Percentiles rank a stretch among this genome's conserved stretches.
Conservation (phyloP, 2,329 filamentous ascomycete species). For the Ophiostoma triangulosporum region DNA sequence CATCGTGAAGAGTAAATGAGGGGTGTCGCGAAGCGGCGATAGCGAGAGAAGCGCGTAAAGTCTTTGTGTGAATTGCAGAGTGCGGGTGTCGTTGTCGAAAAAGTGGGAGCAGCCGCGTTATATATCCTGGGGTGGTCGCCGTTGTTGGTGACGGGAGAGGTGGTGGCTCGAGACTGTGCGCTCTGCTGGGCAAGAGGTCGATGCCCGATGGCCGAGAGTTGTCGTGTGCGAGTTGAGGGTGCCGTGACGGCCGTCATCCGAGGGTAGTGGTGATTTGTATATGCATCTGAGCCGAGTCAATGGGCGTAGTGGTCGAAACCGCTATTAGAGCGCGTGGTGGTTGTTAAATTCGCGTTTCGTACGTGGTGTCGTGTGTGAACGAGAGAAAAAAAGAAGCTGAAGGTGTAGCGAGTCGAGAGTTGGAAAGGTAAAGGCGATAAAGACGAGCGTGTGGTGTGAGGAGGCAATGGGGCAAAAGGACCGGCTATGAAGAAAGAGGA, state of each 20-base stretch:
- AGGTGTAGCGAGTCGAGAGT: not conserved
- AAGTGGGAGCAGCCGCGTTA: not conserved
- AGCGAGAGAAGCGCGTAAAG: not conserved
- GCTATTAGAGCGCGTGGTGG: not conserved
- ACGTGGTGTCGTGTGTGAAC: not conserved
- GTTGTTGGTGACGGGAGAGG: not conserved
- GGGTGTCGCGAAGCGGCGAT: not conserved
- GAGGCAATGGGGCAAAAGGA: not conserved
- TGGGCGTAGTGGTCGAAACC: not conserved
- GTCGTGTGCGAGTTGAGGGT: not conserved
- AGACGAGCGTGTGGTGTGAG: not conserved
- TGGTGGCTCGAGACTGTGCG: not conserved
- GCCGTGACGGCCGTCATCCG: slow-evolving; percentile 14
- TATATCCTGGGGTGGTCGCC: not conserved
- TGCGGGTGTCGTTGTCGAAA: not conserved
- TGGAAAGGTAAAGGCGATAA: not conserved
- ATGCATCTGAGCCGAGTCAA: slow-evolving; percentile 10
- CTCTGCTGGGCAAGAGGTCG: not conserved
- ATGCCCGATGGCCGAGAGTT: not conserved
- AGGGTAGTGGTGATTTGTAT: slow-evolving; percentile 3
- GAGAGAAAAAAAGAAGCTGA: not conserved
- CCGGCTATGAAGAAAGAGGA: not conserved
- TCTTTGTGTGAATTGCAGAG: not conserved
- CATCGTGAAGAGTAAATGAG: not conserved
- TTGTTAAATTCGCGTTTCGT: not conserved